Percentiles rank a stretch among this genome's conserved stretches.
Evolutionary conservation across 2,329 filamentous ascomycete species (phyloP).

Genomic region (Blumeria graminis): DNA sequence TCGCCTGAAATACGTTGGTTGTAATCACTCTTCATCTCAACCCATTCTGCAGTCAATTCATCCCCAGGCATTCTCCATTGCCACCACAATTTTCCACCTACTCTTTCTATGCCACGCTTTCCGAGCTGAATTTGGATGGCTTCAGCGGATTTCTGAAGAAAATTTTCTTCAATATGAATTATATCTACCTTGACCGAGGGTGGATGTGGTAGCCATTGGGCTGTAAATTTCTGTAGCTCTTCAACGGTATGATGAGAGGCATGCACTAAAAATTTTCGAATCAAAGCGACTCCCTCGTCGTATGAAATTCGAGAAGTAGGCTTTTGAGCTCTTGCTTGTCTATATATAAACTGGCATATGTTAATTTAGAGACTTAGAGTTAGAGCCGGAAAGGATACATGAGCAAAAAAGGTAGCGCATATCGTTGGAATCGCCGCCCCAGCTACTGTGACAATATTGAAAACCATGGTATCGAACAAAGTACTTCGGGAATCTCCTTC

Average conservation of each 20-base stretch:
- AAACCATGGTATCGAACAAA: conserved; percentile 13
- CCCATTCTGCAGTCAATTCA: conserved; percentile 67
- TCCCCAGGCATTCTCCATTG: conserved; percentile 50
- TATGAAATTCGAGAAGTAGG: conserved; percentile 84
- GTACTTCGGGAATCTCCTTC: no score
- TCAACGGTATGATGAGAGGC: conserved; percentile 79
- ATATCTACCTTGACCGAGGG: conserved; percentile 66
- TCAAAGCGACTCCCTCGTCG: conserved; percentile 70
- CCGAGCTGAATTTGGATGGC: conserved; percentile 54
- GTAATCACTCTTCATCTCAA: conserved; percentile 78
- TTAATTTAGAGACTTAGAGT: neutral
- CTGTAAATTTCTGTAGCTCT: conserved; percentile 75
- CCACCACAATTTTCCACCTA: conserved; percentile 77
- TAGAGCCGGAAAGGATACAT: conserved; percentile 30
- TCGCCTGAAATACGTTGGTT: conserved; percentile 39
- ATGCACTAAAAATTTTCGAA: conserved; percentile 66
- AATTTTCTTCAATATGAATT: conserved; percentile 36
- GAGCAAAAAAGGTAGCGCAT: conserved; percentile 63
- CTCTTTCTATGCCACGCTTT: conserved; percentile 41
- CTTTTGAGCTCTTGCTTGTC: conserved; percentile 48
- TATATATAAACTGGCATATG: conserved; percentile 47
- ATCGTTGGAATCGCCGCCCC: conserved; percentile 73
- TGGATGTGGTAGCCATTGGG: conserved; percentile 75
- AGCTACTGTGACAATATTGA: conserved; percentile 62
- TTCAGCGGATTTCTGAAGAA: conserved; percentile 40